phyloP scores from a whole-genome alignment of 352 stramenopile genomes.

The Globisporangium emineosum region DNA sequence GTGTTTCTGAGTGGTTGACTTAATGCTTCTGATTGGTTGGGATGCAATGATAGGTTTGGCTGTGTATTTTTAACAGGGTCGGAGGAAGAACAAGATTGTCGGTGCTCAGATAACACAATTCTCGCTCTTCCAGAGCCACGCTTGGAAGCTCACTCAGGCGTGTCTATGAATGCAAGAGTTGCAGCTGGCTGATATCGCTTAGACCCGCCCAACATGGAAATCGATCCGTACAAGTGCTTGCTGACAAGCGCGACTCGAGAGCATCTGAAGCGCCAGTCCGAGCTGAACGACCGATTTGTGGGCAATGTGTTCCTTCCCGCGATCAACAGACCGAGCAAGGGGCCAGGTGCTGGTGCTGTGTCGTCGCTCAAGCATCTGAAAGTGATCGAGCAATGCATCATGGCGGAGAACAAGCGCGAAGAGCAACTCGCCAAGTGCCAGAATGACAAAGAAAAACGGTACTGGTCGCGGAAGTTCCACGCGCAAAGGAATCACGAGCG shows the following conservation, averaged over 20 bases:
- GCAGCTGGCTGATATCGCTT: conserved; percentile 4
- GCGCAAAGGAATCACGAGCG: conserved; percentile 50
- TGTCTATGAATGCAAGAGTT: neutral
- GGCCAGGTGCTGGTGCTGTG: conserved; percentile 9
- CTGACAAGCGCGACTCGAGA: conserved; percentile 42
- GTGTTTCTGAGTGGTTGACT: neutral
- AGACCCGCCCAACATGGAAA: conserved; percentile 16
- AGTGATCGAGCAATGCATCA: conserved; percentile 75
- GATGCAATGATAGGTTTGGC: neutral
- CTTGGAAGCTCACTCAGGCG: neutral
- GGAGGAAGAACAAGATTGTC: conserved; percentile 1
- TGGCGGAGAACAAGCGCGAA: conserved; percentile 67
- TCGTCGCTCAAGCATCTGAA: conserved; percentile 52
- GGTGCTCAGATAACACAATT: neutral
- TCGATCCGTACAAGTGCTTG: conserved; percentile 46
- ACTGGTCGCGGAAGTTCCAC: conserved; percentile 56
- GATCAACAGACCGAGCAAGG: conserved; percentile 31
- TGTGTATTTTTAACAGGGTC: conserved; percentile 6
- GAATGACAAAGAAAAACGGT: conserved; percentile 41
- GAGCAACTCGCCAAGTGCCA: conserved; percentile 48
- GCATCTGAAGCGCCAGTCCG: conserved; percentile 34
- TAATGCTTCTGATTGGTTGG: neutral
- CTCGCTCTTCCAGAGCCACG: neutral
- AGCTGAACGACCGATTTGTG: conserved; percentile 44
- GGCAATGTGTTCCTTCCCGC: conserved; percentile 65